These are phyloP conservation scores for Candida schatavii DNA, from an alignment of 805 yeast species.

Conservation along the genomic window DNA sequence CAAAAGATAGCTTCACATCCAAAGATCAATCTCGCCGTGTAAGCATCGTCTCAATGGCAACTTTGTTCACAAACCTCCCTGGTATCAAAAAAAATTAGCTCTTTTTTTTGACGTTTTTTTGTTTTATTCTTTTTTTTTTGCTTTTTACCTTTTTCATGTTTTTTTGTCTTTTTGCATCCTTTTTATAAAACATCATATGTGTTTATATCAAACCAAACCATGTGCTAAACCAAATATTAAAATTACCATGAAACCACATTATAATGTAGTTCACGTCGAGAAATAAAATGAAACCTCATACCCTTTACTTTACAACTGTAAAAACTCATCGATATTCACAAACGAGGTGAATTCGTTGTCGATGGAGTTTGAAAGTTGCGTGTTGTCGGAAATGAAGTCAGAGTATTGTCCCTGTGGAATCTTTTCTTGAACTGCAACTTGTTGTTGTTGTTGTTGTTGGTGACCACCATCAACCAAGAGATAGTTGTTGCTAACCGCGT, in stretches of 20 bases:
- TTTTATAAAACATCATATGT: background rate
- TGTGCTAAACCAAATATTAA: background rate
- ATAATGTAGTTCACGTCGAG: background rate
- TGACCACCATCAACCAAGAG: background rate
- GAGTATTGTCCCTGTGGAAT: background rate
- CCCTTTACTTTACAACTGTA: conserved; percentile 1
- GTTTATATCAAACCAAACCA: background rate
- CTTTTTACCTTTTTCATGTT: background rate
- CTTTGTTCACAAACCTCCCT: background rate
- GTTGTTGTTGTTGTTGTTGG: background rate
- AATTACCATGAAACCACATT: background rate
- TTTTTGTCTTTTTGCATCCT: conserved; percentile 1
- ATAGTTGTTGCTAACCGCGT: background rate
- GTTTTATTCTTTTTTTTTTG: background rate
- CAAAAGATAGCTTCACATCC: background rate
- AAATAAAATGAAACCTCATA: background rate
- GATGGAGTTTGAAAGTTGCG: background rate
- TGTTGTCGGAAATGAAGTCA: background rate
- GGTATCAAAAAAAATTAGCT: conserved; percentile 1
- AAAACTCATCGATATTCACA: conserved; percentile 4
- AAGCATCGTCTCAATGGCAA: background rate
- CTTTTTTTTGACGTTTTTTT: conserved; percentile 2
- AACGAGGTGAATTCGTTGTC: conserved; percentile 2
- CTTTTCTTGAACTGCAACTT: background rate
- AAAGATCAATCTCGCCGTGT: background rate